These are phyloP conservation scores for Trametes meyenii DNA, from an alignment of 768 basidiomycete species.

Conservation along the genomic window DNA sequence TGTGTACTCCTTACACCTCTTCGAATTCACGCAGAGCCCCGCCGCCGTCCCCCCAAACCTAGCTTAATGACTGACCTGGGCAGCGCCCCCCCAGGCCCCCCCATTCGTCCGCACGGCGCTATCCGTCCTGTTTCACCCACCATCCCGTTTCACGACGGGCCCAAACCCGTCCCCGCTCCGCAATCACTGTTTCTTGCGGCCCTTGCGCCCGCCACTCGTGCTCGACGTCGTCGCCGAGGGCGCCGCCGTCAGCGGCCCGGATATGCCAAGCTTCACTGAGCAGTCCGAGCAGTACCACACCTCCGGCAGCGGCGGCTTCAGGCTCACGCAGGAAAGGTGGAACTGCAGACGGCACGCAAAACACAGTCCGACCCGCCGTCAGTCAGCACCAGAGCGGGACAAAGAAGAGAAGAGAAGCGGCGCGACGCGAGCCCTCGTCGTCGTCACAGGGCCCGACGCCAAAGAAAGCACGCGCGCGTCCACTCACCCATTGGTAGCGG, in stretches of 20 bases:
- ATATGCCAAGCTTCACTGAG: conserved; percentile 29
- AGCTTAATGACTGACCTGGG: conserved; percentile 16
- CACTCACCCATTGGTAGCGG: conserved; percentile 63
- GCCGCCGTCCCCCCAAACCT: conserved; percentile 7
- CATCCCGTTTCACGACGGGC: conserved; percentile 1
- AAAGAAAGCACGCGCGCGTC: neutral
- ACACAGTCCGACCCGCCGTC: too few species aligned
- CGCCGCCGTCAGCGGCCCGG: conserved; percentile 14
- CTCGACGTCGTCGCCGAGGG: conserved; percentile 8
- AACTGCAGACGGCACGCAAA: conserved; percentile 43
- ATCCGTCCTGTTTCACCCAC: neutral
- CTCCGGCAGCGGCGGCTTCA: conserved; percentile 59
- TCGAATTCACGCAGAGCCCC: neutral
- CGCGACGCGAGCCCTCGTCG: neutral
- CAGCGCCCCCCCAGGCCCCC: neutral
- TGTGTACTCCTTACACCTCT: neutral
- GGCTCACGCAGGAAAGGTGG: conserved; percentile 61
- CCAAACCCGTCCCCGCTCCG: neutral
- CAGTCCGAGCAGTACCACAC: conserved; percentile 65
- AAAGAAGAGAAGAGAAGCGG: neutral
- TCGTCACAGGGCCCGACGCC: neutral
- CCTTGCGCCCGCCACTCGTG: conserved; percentile 37
- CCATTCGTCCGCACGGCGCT: neutral
- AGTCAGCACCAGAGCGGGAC: neutral
- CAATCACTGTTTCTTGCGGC: conserved; percentile 42